phyloP scores from a whole-genome alignment of 1,284 basidiomycete species.

The Schizopora paradoxa region DNA sequence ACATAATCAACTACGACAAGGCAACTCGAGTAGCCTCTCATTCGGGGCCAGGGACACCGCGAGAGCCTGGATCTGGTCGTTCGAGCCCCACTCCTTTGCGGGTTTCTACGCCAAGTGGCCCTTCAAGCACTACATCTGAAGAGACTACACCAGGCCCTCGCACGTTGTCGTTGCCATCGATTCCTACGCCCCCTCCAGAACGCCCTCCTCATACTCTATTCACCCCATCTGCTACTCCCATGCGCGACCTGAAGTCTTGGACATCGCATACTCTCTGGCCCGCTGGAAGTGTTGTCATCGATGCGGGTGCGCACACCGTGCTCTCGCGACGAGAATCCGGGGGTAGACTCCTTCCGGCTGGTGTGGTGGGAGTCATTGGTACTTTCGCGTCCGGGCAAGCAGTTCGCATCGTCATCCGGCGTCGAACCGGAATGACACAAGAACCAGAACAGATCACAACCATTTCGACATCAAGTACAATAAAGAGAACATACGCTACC shows the following conservation, averaged over 20 bases:
- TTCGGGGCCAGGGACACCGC: slow-evolving; percentile 6
- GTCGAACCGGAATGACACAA: slow-evolving; percentile 23
- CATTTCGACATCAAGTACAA: slow-evolving; percentile 23
- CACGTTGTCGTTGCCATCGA: neutral
- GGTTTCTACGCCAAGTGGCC: slow-evolving; percentile 23
- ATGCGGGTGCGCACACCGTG: slow-evolving; percentile 84
- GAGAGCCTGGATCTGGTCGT: slow-evolving; percentile 33
- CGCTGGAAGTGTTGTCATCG: slow-evolving; percentile 84
- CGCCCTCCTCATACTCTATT: slow-evolving; percentile 88
- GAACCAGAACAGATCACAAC: slow-evolving; percentile 27
- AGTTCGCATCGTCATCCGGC: slow-evolving; percentile 74
- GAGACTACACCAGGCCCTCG: slow-evolving; percentile 8
- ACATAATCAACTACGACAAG: slow-evolving; percentile 75
- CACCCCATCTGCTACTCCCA: slow-evolving; percentile 64
- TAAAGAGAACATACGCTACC: slow-evolving; percentile 4
- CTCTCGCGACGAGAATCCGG: slow-evolving; percentile 83
- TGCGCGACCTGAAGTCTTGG: slow-evolving; percentile 93
- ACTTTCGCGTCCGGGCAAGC: slow-evolving; percentile 93
- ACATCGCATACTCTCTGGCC: slow-evolving; percentile 90
- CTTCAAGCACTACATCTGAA: slow-evolving; percentile 16
- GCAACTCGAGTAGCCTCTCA: too few relatives aligned
- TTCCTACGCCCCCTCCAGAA: neutral
- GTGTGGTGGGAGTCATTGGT: slow-evolving; percentile 84
- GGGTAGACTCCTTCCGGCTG: slow-evolving; percentile 85
- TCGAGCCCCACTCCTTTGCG: slow-evolving; percentile 35